A percentile compares a stretch with the other conserved stretches of the same genome.
These are phyloP conservation scores for Stephania cephalantha DNA, from an alignment of 164 flowering plant genomes.

Conservation along the genomic window DNA sequence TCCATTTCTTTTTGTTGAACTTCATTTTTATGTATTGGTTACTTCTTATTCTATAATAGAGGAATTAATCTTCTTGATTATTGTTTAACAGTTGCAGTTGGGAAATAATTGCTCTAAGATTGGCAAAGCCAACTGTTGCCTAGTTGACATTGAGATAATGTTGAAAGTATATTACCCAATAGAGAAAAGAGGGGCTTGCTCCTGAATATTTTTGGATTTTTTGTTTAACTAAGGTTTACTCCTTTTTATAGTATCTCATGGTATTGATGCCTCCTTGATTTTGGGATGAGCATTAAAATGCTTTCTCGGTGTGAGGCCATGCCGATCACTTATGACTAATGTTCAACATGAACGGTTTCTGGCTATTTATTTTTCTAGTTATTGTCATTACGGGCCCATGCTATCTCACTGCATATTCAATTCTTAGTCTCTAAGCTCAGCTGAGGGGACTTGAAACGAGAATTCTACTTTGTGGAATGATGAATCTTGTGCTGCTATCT, in stretches of 20 bases:
- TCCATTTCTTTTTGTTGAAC: background rate
- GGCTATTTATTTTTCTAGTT: background rate
- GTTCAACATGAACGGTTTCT: background rate
- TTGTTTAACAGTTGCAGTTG: background rate
- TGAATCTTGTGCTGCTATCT: no score
- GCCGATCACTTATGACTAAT: background rate
- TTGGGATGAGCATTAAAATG: background rate
- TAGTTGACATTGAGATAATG: background rate
- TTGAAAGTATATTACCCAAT: background rate
- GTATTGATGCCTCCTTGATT: background rate
- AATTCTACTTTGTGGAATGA: no score
- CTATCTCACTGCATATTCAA: no score
- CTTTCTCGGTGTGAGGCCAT: no score
- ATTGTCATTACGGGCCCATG: no score
- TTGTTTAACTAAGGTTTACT: background rate
- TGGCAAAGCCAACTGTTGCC: background rate
- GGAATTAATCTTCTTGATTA: background rate
- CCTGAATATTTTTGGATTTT: background rate
- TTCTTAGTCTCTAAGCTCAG: no score
- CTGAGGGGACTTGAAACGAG: no score
- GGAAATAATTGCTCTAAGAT: background rate
- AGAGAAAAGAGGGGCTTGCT: background rate
- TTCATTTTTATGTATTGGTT: background rate
- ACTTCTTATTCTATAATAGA: slow-evolving; percentile 1
- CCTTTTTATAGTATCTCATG: background rate